Evolutionary conservation across 2,329 filamentous ascomycete genomes (phyloP), one percentile per base, ranked within the genome.

Genomic region (Lasiodiplodia citricola): DNA sequence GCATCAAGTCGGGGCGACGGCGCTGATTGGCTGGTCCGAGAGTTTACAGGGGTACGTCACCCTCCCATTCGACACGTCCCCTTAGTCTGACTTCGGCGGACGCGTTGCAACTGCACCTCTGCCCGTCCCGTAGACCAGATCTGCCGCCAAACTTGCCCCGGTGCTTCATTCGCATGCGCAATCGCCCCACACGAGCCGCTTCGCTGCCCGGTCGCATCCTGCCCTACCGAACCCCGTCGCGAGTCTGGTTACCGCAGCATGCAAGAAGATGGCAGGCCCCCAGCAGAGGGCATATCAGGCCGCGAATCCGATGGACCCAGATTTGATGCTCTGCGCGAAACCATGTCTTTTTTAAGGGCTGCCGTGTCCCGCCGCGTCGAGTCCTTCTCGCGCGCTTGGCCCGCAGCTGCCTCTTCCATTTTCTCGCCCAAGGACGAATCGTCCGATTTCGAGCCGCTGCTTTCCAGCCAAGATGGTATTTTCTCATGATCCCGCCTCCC

Each of bases 401-500:
- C 47, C 25, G 38, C 60, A 10, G 60, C 60, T 50, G 60, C 60
- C n/a, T 52, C 60, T 21, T 64, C 60, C 47, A 52, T 64, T 47
- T 64, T 64, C 21, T 52, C 47, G 8, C 31, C 31, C 60, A 64
- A 64, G 47, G 60, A 64, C 60, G 60, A 64, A 14, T 28, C 47
- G 47, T 52, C 60, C 25, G 60, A 51, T 52, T 41, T 38, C n/a
- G 60, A 64, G 44, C 60, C 60, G 44, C 60, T 64, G 28, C 47
- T 64, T 47, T 47, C 60, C 4, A 16, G 44, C 31, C 60, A 64
- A 51, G n/a, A 64, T 64, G 60, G 60, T 64, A 64, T 64, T 64
- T 64, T 64, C 60, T 63, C 16, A 18, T 28, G 41, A 28, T 25
- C 50, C 38, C 25, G 16, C 41, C 16, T 21, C 25, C 6, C 41